A percentile compares a stretch with the other conserved stretches of the same genome.
phyloP scores from a whole-genome alignment of 768 basidiomycete genomes.

The Sarcomyxa edulis region DNA sequence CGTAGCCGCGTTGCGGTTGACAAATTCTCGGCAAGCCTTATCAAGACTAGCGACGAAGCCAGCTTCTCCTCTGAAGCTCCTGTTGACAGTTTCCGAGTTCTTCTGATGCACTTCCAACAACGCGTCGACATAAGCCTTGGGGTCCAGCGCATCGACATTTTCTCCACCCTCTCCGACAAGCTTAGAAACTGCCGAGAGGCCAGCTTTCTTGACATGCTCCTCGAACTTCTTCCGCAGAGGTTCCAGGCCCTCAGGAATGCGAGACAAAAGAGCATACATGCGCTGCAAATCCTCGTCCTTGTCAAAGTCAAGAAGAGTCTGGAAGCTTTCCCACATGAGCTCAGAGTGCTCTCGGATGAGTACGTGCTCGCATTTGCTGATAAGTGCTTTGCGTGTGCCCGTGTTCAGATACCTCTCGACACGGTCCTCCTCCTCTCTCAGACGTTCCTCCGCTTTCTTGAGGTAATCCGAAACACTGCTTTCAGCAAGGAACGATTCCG shows the following conservation, averaged over 20 bases:
- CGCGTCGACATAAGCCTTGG: conserved; percentile 92
- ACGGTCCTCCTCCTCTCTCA: conserved; percentile 92
- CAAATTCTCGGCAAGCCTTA: conserved; percentile 92
- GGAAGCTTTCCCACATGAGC: conserved; percentile 92
- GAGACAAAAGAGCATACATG: conserved; percentile 90
- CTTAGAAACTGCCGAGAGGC: conserved; percentile 76
- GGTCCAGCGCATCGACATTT: conserved; percentile 65
- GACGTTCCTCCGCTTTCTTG: conserved; percentile 88
- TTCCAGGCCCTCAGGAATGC: conserved; percentile 87
- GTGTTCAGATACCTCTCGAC: conserved; percentile 92
- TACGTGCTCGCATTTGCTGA: conserved; percentile 84
- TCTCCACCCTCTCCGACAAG: conserved; percentile 55
- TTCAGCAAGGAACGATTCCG: conserved; percentile 81
- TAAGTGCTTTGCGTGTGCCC: conserved; percentile 76
- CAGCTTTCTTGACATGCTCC: conserved; percentile 91
- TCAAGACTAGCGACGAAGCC: conserved; percentile 93
- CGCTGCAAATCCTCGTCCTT: conserved; percentile 92
- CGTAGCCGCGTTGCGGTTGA: conserved; percentile 89
- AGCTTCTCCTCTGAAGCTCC: conserved; percentile 88
- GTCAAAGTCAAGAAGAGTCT: conserved; percentile 83
- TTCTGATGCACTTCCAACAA: conserved; percentile 88
- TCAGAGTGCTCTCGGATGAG: conserved; percentile 84
- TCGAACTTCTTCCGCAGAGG: conserved; percentile 91
- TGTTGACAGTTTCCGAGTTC: conserved; percentile 82
- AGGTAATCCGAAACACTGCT: conserved; percentile 93